phyloP scores from a whole-genome alignment of 352 stramenopile genomes.

The Globisporangium canariense region DNA sequence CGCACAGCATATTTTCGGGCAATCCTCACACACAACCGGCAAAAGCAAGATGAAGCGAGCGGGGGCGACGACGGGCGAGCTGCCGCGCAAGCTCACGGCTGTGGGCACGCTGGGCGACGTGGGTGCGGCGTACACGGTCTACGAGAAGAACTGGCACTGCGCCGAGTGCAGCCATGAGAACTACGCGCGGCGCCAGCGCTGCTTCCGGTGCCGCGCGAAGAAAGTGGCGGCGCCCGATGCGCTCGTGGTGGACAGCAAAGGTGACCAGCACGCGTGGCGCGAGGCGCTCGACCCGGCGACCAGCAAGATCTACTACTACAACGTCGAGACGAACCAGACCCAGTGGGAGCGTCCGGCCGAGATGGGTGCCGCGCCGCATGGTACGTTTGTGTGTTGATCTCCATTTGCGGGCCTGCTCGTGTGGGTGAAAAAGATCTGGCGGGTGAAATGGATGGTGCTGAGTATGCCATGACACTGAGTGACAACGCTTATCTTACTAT shows the following conservation, averaged over 20 bases:
- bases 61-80: slow-evolving; percentile 15
- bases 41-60: slow-evolving; percentile 18
- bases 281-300: slow-evolving; percentile 89
- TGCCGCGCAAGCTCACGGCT: slow-evolving; percentile 63
- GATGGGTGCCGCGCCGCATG: slow-evolving; percentile 88
- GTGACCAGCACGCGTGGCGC: slow-evolving; percentile 70
- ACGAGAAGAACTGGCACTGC: slow-evolving; percentile 90
- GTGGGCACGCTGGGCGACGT: slow-evolving; percentile 83
- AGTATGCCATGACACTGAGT: background rate
- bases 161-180: slow-evolving; percentile 83
- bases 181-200: slow-evolving; percentile 72
- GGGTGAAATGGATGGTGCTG: background rate
- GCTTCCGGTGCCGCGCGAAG: slow-evolving; percentile 73
- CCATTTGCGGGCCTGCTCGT: background rate
- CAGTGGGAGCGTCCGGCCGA: slow-evolving; percentile 89
- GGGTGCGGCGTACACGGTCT: slow-evolving; percentile 85
- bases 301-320: slow-evolving; percentile 94
- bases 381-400: slow-evolving; percentile 18
- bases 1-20: background rate
- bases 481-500: background rate
- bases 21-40: background rate
- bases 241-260: slow-evolving; percentile 50
- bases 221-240: slow-evolving; percentile 66
- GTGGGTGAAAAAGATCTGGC: background rate
- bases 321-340: slow-evolving; percentile 80